A percentile compares a stretch with the other conserved stretches of the same genome.
phyloP scores from a whole-genome alignment of 441 rosid genomes.

The Omphalea diandra region DNA sequence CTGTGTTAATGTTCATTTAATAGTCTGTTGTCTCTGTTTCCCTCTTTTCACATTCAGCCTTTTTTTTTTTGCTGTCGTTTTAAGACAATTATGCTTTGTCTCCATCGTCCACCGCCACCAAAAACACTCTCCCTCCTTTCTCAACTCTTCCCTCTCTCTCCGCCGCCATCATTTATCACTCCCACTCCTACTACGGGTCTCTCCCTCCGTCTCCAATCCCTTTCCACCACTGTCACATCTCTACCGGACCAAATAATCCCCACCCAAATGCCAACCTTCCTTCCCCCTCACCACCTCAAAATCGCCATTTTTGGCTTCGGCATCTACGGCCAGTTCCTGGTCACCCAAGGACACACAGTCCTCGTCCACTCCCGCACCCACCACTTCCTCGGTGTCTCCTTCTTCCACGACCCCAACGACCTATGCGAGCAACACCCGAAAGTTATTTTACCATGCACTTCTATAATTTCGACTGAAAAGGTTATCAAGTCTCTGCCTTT shows the following conservation, averaged over 20 bases:
- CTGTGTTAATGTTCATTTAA: no score
- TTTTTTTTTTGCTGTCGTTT: background rate
- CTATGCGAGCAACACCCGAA: conserved; percentile 68
- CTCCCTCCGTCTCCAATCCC: conserved; percentile 17
- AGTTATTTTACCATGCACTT: conserved; percentile 59
- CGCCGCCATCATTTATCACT: background rate
- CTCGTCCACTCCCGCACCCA: conserved; percentile 58
- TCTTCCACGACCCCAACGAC: conserved; percentile 52
- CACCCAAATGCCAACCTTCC: conserved; percentile 19
- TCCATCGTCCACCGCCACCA: conserved; percentile 3
- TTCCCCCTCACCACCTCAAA: conserved; percentile 25
- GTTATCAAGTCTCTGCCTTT: conserved; percentile 48
- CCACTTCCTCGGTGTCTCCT: conserved; percentile 51
- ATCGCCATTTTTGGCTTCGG: conserved; percentile 68
- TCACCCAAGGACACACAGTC: conserved; percentile 60
- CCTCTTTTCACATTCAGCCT: no score
- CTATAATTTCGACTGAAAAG: conserved; percentile 54
- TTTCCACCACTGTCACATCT: background rate
- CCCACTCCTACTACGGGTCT: background rate
- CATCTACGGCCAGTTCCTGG: conserved; percentile 64
- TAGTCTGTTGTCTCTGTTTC: no score
- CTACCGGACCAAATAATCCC: conserved; percentile 9
- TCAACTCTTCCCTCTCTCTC: conserved; percentile 3
- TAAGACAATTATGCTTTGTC: background rate
- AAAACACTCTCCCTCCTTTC: background rate